Percentiles rank a stretch among this genome's conserved stretches.
Conservation (phyloP, 495 filamentous ascomycete genomes). For the Xylaria intraflava region DNA sequence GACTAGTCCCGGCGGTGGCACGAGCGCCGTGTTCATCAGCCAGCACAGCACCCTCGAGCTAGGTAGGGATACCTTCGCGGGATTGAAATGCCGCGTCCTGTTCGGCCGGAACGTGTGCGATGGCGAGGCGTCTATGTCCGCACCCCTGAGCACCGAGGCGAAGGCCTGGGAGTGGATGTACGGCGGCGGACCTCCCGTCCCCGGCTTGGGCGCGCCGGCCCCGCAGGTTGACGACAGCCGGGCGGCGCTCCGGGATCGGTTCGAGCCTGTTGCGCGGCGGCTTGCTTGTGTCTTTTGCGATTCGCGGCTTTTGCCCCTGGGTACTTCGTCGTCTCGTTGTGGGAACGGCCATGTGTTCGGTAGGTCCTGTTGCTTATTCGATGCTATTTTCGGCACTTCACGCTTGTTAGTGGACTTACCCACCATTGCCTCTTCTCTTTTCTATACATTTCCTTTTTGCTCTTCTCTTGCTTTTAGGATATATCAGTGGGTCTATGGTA, state of each 20-base stretch:
- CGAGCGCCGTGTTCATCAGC: conserved; percentile 33
- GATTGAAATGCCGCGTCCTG: conserved; percentile 30
- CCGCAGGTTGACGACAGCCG: conserved; percentile 1
- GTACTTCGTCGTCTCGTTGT: conserved; percentile 14
- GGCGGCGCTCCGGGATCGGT: conserved; percentile 22
- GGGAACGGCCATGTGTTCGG: conserved; percentile 27
- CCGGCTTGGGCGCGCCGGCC: conserved; percentile 19
- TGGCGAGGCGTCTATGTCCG: not conserved
- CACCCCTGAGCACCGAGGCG: conserved; percentile 33
- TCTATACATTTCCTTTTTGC: not conserved
- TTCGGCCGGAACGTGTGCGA: conserved; percentile 26
- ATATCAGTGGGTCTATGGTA: no score
- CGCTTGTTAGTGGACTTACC: no score
- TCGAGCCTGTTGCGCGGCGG: conserved; percentile 17
- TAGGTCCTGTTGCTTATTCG: conserved; percentile 8
- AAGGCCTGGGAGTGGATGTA: conserved; percentile 43
- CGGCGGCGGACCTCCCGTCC: conserved; percentile 36
- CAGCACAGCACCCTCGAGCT: conserved; percentile 33
- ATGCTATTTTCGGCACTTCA: no score
- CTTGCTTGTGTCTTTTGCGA: conserved; percentile 37
- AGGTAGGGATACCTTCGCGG: conserved; percentile 39
- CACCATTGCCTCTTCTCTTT: no score
- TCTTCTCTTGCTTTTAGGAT: not conserved
- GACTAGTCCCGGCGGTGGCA: conserved; percentile 37
- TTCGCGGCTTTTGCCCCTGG: conserved; percentile 10